These are phyloP conservation scores for Moniliophthora roreri DNA, from an alignment of 1,284 basidiomycete species.

Conservation along the genomic window DNA sequence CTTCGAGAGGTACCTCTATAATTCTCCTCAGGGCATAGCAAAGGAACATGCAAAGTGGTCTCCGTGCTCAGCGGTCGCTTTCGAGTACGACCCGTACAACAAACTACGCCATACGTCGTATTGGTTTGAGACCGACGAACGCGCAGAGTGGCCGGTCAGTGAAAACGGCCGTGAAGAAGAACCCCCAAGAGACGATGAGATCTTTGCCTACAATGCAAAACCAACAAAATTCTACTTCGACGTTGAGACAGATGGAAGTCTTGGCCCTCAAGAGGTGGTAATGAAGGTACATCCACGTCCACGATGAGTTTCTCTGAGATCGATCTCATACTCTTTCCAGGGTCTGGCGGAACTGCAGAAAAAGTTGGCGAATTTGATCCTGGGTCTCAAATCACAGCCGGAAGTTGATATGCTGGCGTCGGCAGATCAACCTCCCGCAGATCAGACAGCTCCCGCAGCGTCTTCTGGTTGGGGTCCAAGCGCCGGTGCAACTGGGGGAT, in stretches of 20 bases:
- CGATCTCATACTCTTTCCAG: conserved; percentile 33
- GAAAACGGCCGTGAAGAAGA: conserved; percentile 84
- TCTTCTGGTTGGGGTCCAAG: conserved; percentile 18
- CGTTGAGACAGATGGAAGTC: conserved; percentile 88
- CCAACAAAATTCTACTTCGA: conserved; percentile 90
- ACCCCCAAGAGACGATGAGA: conserved; percentile 72
- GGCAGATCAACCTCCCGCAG: conserved; percentile 21
- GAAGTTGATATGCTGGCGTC: conserved; percentile 47
- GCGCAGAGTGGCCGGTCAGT: conserved; percentile 82
- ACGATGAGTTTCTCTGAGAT: conserved; percentile 3
- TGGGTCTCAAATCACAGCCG: conserved; percentile 67
- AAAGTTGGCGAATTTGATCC: conserved; percentile 79
- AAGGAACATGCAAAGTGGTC: conserved; percentile 99
- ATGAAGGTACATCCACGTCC: conserved; percentile 56
- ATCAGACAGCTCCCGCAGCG: conserved; percentile 16
- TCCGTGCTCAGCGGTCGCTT: conserved; percentile 91
- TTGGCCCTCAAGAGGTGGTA: conserved; percentile 87
- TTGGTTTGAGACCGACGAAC: conserved; percentile 88
- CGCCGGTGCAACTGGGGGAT: conserved; percentile 23
- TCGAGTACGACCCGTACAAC: conserved; percentile 99
- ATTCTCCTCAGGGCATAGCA: conserved; percentile 76
- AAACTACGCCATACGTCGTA: conserved; percentile 94
- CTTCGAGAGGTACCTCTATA: conserved; percentile 3
- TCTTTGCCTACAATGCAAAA: conserved; percentile 86
- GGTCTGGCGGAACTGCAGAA: conserved; percentile 80